Conservation (phyloP, 805 yeast species). For the Wickerhamiella domercqiae region DNA sequence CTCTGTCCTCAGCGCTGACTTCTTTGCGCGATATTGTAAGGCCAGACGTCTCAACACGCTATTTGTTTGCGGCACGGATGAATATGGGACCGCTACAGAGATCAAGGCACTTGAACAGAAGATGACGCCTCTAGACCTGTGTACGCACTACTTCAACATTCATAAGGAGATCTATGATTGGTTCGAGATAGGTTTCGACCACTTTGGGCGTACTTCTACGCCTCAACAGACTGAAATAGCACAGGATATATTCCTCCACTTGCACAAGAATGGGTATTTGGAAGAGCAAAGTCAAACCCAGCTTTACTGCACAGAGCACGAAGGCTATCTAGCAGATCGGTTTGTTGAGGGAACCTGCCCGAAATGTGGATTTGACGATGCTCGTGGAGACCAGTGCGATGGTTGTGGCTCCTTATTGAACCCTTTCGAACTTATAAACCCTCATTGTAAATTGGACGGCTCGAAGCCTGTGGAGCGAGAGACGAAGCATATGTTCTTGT, state of each 20-base stretch:
- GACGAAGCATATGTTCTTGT: constrained; percentile 74
- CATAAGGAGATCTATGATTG: constrained; percentile 89
- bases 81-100: constrained; percentile 98
- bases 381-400: constrained; percentile 99
- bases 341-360: constrained; percentile 97
- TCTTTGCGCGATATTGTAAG: constrained; percentile 78
- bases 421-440: constrained; percentile 85
- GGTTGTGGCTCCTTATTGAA: constrained; percentile 80
- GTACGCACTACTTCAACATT: constrained; percentile 76
- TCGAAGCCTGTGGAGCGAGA: constrained; percentile 65
- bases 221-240: constrained; percentile 84
- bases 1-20: constrained; percentile 86
- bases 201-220: constrained; percentile 94
- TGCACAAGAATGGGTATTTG: constrained; percentile 60
- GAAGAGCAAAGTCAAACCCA: constrained; percentile 84
- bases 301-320: constrained; percentile 78
- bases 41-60: constrained; percentile 77
- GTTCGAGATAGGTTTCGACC: constrained; percentile 90
- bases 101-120: constrained; percentile 94
- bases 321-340: constrained; percentile 88
- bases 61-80: constrained; percentile 93
- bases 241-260: constrained; percentile 73
- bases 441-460: constrained; percentile 87
- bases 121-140: constrained; percentile 72
- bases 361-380: constrained; percentile 85